phyloP scores from a whole-genome alignment of 2,329 filamentous ascomycete genomes.

The Capronia americana region DNA sequence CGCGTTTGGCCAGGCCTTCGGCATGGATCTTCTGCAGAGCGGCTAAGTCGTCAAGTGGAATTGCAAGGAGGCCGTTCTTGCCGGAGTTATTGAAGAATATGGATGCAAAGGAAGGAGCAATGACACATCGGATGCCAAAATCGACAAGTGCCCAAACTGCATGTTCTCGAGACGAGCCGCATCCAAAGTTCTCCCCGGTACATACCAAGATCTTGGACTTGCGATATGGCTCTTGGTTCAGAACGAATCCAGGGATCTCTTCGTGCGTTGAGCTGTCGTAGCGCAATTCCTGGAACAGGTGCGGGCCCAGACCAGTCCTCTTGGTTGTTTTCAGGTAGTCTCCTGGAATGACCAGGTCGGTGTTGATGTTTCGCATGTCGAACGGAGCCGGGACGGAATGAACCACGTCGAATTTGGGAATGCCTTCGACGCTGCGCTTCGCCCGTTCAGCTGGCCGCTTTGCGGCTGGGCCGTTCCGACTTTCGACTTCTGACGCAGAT shows the following conservation, averaged over 20 bases:
- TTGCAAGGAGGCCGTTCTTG: slow-evolving; percentile 98
- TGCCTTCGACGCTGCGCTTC: slow-evolving; percentile 65
- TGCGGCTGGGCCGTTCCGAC: slow-evolving; percentile 68
- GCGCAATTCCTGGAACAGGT: slow-evolving; percentile 83
- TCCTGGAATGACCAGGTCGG: slow-evolving; percentile 97
- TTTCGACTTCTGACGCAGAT: slow-evolving; percentile 63
- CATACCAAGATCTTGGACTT: slow-evolving; percentile 85
- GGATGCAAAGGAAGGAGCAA: slow-evolving; percentile 84
- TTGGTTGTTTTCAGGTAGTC: slow-evolving; percentile 99
- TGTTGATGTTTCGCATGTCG: slow-evolving; percentile 89
- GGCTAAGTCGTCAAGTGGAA: slow-evolving; percentile 69
- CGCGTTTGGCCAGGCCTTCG: slow-evolving; percentile 68
- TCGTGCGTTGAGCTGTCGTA: slow-evolving; percentile 71
- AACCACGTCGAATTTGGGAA: slow-evolving; percentile 81
- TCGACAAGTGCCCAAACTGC: slow-evolving; percentile 96
- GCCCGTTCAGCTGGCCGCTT: slow-evolving; percentile 54
- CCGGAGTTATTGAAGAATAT: slow-evolving; percentile 99
- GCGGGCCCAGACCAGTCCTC: slow-evolving; percentile 85
- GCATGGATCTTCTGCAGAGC: slow-evolving; percentile 72
- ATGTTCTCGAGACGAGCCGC: slow-evolving; percentile 89
- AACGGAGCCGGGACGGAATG: slow-evolving; percentile 87
- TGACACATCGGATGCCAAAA: slow-evolving; percentile 92
- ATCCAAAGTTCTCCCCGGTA: slow-evolving; percentile 92
- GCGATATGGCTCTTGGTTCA: slow-evolving; percentile 90
- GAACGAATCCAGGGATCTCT: slow-evolving; percentile 80